phyloP scores from a whole-genome alignment of 2,329 filamentous ascomycete genomes.

The Raffaelea albimanens region DNA sequence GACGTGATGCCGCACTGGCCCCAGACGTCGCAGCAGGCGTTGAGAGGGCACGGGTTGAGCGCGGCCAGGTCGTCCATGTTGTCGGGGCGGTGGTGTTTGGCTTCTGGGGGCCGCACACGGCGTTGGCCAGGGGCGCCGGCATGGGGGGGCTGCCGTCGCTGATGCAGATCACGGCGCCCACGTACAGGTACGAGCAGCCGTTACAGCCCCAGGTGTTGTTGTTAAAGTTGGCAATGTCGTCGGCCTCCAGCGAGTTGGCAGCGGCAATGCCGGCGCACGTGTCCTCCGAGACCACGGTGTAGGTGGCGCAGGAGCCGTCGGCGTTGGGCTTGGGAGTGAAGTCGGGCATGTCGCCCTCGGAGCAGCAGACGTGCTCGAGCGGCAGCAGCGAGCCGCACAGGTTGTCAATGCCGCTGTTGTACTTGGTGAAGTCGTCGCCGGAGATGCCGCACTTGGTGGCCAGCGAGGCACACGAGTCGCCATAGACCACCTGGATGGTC shows the following conservation, averaged over 20 bases:
- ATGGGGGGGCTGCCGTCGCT: conserved; percentile 23
- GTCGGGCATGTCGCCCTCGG: conserved; percentile 12
- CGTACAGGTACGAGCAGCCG: conserved; percentile 20
- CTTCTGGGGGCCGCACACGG: conserved; percentile 24
- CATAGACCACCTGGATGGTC: conserved; percentile 4
- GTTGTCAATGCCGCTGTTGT: conserved; percentile 15
- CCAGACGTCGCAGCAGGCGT: conserved; percentile 25
- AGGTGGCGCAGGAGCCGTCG: conserved; percentile 25
- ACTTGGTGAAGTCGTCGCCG: conserved; percentile 14
- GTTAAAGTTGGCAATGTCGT: conserved; percentile 16
- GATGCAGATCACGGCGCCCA: conserved; percentile 21
- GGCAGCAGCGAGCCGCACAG: conserved; percentile 23
- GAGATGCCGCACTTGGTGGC: conserved; percentile 11
- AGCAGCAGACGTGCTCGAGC: conserved; percentile 27
- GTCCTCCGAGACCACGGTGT: conserved; percentile 21
- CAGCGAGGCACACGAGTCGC: conserved; percentile 7
- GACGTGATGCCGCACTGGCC: conserved; percentile 34
- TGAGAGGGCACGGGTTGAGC: conserved; percentile 20
- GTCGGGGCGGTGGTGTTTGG: conserved; percentile 17
- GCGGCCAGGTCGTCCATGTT: conserved; percentile 8
- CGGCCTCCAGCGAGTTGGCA: conserved; percentile 1
- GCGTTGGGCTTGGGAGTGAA: conserved; percentile 20
- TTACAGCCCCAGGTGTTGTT: conserved; percentile 26
- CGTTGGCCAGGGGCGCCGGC: conserved; percentile 19
- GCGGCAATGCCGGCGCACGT: conserved; percentile 21